Conservation (phyloP, 805 yeast species). For the Kuraishia molischiana region DNA sequence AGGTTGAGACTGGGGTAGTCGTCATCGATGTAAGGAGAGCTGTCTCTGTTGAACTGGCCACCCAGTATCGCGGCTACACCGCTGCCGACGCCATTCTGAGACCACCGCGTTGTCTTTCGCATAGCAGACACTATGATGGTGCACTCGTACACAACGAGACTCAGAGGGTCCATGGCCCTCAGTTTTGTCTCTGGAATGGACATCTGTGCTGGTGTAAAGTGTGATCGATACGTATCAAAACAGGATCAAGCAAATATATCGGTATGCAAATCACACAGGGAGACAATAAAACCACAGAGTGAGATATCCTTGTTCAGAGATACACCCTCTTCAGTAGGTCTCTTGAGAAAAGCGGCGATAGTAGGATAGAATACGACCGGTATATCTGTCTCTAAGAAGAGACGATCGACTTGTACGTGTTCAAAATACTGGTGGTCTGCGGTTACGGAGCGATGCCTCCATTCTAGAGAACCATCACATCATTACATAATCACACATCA, state of each 20-base stretch:
- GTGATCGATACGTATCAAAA: not conserved
- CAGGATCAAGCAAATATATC: not conserved
- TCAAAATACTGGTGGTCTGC: too few relatives aligned
- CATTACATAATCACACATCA: too few relatives aligned
- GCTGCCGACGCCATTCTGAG: constrained; percentile 32
- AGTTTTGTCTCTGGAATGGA: constrained; percentile 5
- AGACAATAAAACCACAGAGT: too few relatives aligned
- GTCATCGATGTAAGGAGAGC: constrained; percentile 17
- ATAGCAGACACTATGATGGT: constrained; percentile 78
- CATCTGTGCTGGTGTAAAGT: not conserved
- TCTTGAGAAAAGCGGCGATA: too few relatives aligned
- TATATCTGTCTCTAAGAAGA: too few relatives aligned
- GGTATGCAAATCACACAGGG: too few relatives aligned
- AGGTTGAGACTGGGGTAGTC: constrained; percentile 16
- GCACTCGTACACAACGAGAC: constrained; percentile 83
- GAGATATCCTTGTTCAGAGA: too few relatives aligned
- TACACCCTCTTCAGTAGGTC: too few relatives aligned
- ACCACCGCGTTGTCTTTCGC: constrained; percentile 75
- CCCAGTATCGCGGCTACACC: constrained; percentile 84
- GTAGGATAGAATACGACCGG: too few relatives aligned
- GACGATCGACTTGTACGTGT: too few relatives aligned
- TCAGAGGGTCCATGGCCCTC: constrained; percentile 59
- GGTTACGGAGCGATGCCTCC: too few relatives aligned
- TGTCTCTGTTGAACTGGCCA: constrained; percentile 28
- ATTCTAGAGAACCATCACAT: too few relatives aligned